Base-by-base conservation (phyloP, 2,329 filamentous ascomycete genomes). In the Fusarium humuli region DNA sequence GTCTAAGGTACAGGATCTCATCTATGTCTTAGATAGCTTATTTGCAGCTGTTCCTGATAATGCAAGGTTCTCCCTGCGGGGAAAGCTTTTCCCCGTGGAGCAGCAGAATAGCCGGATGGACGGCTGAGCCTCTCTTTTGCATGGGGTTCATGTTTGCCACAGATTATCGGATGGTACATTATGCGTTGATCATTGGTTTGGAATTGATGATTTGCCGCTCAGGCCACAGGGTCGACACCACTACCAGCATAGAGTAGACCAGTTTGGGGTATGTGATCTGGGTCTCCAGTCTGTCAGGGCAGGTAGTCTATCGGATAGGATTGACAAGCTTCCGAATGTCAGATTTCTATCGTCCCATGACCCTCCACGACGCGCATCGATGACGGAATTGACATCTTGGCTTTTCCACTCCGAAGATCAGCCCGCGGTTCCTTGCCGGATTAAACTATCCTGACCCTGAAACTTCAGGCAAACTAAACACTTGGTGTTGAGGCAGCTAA, bases 21-120 rank as follows among this genome's bases (percentile, higher is more conserved):
- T 52, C 49, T 52, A 27, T 53, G 49, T 53, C 49, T 53, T 53
- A 41, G 49, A 53, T 42, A 25, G 34, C 23, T 37, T 25, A 40
- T 52, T 27, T 52, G 48, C 48, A 52, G 49, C 49, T 53, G 49
- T 53, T 34, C 49, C 49, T 53, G 49, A 20, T 1, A 2, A 20
- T 0, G 6, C 49, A 53, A 53, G 49, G 49, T 53, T 53, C 12
- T 53, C 34, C 49, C 20, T 53, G 49, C 23, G 49, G 49, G 49
- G 49, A 42, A 53, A 25, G 8, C 5, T 16, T 13, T 41, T 23
- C 37, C 13, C 49, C 32, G 11, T 53, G 34, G 49, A 42, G n/a
- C 6, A 42, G n/a, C 6, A 40, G 9, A 52, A 53, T 42, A 42
- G 32, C 49, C 49, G 45, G 25, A 20, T 29, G 25, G 25, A 47